Conservation (phyloP, 2,329 filamentous ascomycete species). For the Talaromyces amestolkiae region DNA sequence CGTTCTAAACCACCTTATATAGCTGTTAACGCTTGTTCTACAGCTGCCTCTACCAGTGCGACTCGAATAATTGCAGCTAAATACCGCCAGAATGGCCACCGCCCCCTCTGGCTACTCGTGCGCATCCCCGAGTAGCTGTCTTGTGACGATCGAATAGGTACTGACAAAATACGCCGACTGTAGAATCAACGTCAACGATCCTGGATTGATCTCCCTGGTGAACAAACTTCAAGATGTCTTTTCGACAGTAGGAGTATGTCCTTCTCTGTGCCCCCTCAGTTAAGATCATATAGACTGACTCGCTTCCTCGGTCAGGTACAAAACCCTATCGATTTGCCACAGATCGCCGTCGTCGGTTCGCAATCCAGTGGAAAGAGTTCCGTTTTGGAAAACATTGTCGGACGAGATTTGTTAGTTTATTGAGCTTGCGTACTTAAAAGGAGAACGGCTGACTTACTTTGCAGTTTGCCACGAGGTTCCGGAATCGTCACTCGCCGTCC, state of each 20-base stretch:
- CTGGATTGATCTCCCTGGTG: slow-evolving; percentile 73
- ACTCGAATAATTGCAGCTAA: slow-evolving; percentile 10
- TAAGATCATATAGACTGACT: neutral
- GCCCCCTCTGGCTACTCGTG: slow-evolving; percentile 36
- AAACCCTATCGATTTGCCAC: slow-evolving; percentile 97
- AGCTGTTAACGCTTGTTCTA: neutral
- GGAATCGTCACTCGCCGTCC: slow-evolving; percentile 96
- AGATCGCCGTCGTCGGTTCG: slow-evolving; percentile 97
- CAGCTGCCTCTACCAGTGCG: slow-evolving; percentile 23
- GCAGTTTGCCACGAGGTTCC: slow-evolving; percentile 88
- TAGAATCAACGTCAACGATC: slow-evolving; percentile 71
- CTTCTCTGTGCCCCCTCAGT: neutral
- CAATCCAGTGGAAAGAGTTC: slow-evolving; percentile 99
- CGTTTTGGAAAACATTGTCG: slow-evolving; percentile 97
- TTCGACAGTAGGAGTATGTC: slow-evolving; percentile 80
- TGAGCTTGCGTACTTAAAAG: neutral
- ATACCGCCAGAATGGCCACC: slow-evolving; percentile 19
- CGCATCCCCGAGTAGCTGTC: slow-evolving; percentile 27
- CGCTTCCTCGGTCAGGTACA: slow-evolving; percentile 63
- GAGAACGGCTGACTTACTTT: slow-evolving; percentile 22
- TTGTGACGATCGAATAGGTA: neutral
- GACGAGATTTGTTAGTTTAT: slow-evolving; percentile 85
- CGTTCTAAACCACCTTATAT: neutral
- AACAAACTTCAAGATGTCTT: slow-evolving; percentile 99
- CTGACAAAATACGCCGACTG: slow-evolving; percentile 6